Percentiles rank a stretch among this genome's conserved stretches.
These are phyloP conservation scores for Discostella pseudostelligera DNA, from an alignment of 108 stramenopile genomes.

Conservation along the genomic window DNA sequence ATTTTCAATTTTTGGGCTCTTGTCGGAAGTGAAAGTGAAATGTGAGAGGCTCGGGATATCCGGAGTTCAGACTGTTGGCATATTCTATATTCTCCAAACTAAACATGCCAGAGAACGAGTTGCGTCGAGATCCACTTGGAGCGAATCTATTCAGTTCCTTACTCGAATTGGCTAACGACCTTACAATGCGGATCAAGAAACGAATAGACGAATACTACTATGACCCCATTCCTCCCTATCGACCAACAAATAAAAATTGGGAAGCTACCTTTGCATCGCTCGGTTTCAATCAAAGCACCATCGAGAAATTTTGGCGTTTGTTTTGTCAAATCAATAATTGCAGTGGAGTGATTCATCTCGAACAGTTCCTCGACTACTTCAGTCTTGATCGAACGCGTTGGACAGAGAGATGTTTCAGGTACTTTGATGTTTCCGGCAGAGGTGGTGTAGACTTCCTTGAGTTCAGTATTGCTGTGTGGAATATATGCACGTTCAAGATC, in stretches of 20 bases:
- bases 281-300: conserved; percentile 39
- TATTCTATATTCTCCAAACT: too few relatives aligned
- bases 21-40: too few relatives aligned
- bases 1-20: too few relatives aligned
- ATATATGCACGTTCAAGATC: conserved; percentile 47
- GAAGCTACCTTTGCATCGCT: conserved; percentile 48
- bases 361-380: conserved; percentile 47
- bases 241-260: conserved; percentile 45
- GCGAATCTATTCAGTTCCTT: conserved; percentile 34
- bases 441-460: conserved; percentile 54
- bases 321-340: conserved; percentile 48
- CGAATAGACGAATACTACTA: conserved; percentile 20
- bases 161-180: conserved; percentile 12
- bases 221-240: conserved; percentile 39
- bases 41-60: too few relatives aligned
- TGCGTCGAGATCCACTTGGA: conserved; percentile 23
- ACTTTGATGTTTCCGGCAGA: conserved; percentile 49
- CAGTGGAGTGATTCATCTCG: conserved; percentile 36
- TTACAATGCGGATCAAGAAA: conserved; percentile 17
- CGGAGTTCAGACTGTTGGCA: too few relatives aligned
- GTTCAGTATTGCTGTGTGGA: conserved; percentile 50
- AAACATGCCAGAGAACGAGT: conserved; percentile 32
- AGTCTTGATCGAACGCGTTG: conserved; percentile 45
- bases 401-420: conserved; percentile 45
- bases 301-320: conserved; percentile 51